A percentile compares a stretch with the other conserved stretches of the same genome.
phyloP scores from a whole-genome alignment of 345 rosid species.

The Boechera stricta region DNA sequence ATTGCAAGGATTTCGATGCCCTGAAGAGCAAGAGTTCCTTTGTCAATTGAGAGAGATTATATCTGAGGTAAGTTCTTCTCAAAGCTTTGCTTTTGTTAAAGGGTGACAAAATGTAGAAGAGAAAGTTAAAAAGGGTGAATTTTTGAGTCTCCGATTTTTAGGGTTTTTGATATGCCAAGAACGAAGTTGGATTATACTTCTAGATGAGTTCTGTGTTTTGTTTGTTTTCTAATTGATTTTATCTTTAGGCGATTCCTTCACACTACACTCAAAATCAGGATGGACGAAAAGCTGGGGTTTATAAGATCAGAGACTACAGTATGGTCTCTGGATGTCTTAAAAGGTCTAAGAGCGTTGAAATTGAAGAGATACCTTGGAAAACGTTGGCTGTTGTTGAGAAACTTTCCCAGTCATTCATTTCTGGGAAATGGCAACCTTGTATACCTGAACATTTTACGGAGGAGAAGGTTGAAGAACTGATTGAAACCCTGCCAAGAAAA shows the following conservation, averaged over 20 bases:
- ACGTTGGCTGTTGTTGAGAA: constrained; percentile 75
- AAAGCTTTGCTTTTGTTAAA: not conserved
- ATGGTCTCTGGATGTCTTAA: constrained; percentile 64
- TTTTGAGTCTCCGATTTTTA: not conserved
- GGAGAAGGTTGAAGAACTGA: constrained; percentile 66
- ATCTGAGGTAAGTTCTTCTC: constrained; percentile 55
- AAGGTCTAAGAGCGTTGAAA: constrained; percentile 58
- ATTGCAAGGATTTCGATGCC: constrained; percentile 58
- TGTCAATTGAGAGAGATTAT: constrained; percentile 55
- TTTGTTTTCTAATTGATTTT: constrained; percentile 14
- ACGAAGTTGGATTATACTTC: not conserved
- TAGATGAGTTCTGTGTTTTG: not conserved
- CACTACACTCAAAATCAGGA: constrained; percentile 77
- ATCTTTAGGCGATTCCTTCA: constrained; percentile 62
- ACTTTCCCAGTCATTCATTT: constrained; percentile 58
- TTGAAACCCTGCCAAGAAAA: constrained; percentile 63
- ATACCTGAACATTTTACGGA: constrained; percentile 78
- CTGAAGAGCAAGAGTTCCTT: constrained; percentile 64
- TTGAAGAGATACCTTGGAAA: constrained; percentile 78
- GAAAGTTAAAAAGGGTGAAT: not conserved
- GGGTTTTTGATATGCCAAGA: not conserved
- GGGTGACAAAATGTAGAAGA: constrained; percentile 22
- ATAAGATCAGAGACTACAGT: constrained; percentile 71
- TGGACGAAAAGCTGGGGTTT: constrained; percentile 83
- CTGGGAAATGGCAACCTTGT: constrained; percentile 75